Evolutionary conservation across 306 rosid genomes (phyloP), one percentile per base, ranked within the genome.

Genomic region (Prosopis cineraria): DNA sequence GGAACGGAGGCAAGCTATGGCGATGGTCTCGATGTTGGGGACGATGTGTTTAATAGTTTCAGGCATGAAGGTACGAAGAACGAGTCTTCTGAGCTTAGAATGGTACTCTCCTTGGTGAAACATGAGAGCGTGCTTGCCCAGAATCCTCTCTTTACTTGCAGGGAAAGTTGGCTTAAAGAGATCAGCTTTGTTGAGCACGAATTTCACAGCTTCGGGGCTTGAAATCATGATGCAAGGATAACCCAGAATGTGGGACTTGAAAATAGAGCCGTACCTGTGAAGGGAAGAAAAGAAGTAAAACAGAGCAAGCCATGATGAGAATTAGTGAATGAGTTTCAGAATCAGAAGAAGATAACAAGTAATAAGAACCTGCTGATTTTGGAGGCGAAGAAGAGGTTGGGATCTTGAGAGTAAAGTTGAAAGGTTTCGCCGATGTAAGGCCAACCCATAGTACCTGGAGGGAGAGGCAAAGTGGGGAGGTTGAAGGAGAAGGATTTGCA

Each of bases 131-230:
- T 95, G 89, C 66, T 87, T 90, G 5, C 98, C 98, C 80, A 95
- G 27, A 91, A 95, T 92, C 85, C 93, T 90, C 79, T 95, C 96
- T 80, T 95, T 95, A 79, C 97, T 92, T 1, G 89, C 90, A 0
- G 98, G 98, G 59, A 91, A 95, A 64, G 97, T 95, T 68, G 98
- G 97, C 80, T 95, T 95, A 89, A 95, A 95, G 19, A 92, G 89
- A 25, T 89, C 87, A 44, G 93, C 84, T 77, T 86, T 3, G 90
- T 80, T 84, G 2, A 95, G 75, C 58, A 95, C 98, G 74, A 95
- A 89, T 45, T 87, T 95, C 7, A 85, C 98, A 3, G 96, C 98
- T 47, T 90, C 93, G 1, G 98, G 93, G 73, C 92, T 88, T 2
- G 98, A 89, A 73, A 91, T 81, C 98, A 95, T 95, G 79, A 91